Base-by-base conservation (phyloP, 257 asterid species). In the Rauvolfia tetraphylla region DNA sequence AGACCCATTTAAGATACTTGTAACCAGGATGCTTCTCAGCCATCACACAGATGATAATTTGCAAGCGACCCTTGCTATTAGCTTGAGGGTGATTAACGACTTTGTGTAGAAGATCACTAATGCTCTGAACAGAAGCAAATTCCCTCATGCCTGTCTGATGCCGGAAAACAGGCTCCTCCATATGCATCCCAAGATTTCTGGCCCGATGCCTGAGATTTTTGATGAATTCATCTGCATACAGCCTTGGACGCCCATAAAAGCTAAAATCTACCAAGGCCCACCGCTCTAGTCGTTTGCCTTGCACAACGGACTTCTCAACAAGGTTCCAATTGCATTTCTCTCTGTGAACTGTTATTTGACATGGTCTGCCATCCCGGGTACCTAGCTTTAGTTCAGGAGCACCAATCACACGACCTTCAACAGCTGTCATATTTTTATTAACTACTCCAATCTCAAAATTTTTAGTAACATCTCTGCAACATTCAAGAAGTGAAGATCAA, bases 201-300 rank as follows among this genome's bases (percentile, higher is more conserved):
- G 87, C 69, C 9, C 90, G 92, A 7, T 56, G 54, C 38, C 0
- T 83, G 81, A 90, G 71, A 8, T 42, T 61, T 20, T 4, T 0
- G 1, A 92, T 23, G 49, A 92, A 90, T 0, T 34, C 79, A 0
- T 18, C 61, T 0, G 6, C 56, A 1, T 59, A 14, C 38, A 87
- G 78, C 58, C 18, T 44, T 22, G 3, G 29, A 7, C 72, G 79
- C 14, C 66, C 80, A 2, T 76, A 74, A 0, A 31, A 25, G 0
- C 87, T 86, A 57, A 89, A 89, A 79, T 92, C 90, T 7, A 90
- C 68, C 78, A 92, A 23, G 7, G 88, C 97, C 97, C 97, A 92
- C 15, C 90, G 79, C 4, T 87, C 89, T 25, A 88, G 71, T 0
- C 79, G 57, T 81, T 73, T 86, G 66, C 86, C 91, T 20, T 86